Percentiles rank a stretch among this genome's conserved stretches.
Conservation (phyloP, 2,329 filamentous ascomycete species). For the Aspergillus terreus region DNA sequence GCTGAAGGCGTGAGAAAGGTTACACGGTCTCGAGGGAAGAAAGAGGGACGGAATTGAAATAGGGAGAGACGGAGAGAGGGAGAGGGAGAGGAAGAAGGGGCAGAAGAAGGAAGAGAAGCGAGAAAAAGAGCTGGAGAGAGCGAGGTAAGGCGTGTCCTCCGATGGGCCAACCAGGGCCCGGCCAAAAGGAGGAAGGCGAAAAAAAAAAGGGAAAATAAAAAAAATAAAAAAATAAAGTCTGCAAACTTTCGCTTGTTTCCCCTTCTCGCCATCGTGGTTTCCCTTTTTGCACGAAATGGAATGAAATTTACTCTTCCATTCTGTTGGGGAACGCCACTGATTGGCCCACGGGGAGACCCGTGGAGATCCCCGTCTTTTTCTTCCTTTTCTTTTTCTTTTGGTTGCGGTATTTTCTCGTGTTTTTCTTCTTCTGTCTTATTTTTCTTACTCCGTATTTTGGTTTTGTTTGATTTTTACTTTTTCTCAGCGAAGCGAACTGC, state of each 20-base stretch:
- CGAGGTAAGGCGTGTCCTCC: background rate
- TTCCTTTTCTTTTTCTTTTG: background rate
- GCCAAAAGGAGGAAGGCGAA: conserved; percentile 8
- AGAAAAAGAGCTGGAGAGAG: conserved; percentile 9
- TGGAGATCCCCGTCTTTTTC: background rate
- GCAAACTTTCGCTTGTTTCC: background rate
- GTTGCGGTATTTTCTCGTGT: no score
- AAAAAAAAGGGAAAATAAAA: background rate
- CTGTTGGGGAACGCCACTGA: background rate
- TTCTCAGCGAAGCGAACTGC: no score
- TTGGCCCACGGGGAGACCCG: background rate
- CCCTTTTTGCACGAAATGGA: background rate
- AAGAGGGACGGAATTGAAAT: conserved; percentile 8
- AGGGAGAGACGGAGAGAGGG: conserved; percentile 1
- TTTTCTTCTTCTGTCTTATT: no score
- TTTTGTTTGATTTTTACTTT: no score
- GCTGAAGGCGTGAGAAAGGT: background rate
- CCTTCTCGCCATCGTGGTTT: background rate
- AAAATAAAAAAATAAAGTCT: background rate
- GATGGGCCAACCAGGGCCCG: conserved; percentile 7
- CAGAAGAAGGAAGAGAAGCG: background rate
- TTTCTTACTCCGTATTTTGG: no score
- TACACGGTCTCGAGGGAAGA: conserved; percentile 2
- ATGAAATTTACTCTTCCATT: background rate
- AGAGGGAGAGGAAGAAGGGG: background rate